phyloP scores from a whole-genome alignment of 441 rosid species.

The Croton setiger region DNA sequence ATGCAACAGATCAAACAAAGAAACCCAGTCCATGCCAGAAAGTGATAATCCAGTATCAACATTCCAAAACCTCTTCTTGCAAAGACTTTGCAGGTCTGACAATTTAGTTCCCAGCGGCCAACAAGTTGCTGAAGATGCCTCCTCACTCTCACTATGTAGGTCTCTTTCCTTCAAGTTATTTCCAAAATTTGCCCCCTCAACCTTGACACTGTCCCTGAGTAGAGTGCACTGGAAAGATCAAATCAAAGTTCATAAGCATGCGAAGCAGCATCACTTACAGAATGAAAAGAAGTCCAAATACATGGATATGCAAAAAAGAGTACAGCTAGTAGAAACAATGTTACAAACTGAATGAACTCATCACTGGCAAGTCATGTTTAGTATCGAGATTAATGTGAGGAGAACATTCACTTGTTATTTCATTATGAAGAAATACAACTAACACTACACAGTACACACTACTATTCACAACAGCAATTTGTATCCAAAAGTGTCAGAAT shows the following conservation, averaged over 20 bases:
- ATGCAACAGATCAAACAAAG: constrained; percentile 52
- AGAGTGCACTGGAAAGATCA: constrained; percentile 91
- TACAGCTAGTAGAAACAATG: background rate
- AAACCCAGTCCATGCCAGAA: constrained; percentile 56
- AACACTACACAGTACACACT: too few species aligned
- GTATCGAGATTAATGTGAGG: too few species aligned
- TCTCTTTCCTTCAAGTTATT: constrained; percentile 29
- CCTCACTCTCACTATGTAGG: constrained; percentile 25
- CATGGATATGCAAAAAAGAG: background rate
- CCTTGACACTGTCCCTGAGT: constrained; percentile 78
- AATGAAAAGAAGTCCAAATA: constrained; percentile 1
- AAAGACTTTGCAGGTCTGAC: constrained; percentile 28
- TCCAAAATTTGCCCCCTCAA: constrained; percentile 41
- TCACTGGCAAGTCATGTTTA: background rate
- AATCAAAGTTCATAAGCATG: constrained; percentile 78
- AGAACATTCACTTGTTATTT: too few species aligned
- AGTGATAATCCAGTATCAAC: constrained; percentile 27
- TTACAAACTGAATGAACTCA: background rate
- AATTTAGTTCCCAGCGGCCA: constrained; percentile 18
- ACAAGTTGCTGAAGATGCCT: constrained; percentile 24
- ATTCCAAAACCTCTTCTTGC: constrained; percentile 28
- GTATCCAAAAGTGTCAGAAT: too few species aligned
- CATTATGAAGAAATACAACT: too few species aligned
- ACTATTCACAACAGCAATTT: too few species aligned
- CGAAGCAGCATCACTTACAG: constrained; percentile 16